Base-by-base conservation (phyloP, 2,329 filamentous ascomycete species). In the Dothistroma pini region DNA sequence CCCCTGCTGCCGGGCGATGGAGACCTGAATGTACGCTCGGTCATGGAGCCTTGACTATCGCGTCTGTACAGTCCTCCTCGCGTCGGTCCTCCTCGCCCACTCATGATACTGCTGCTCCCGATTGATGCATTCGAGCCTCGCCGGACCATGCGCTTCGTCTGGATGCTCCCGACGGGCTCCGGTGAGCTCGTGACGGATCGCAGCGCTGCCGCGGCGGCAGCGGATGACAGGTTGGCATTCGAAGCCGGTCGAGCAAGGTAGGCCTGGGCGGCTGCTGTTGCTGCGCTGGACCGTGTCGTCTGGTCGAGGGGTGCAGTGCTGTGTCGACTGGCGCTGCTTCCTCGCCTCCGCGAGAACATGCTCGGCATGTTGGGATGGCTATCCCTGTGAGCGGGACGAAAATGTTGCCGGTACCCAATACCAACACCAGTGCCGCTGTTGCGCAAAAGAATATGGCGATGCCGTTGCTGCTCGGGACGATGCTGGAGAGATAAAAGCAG, bases 191-290 rank as follows among this genome's bases (percentile, higher is more conserved):
- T 88, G 68, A 89, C 86, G 51, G 89, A 89, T 72, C 89, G 87
- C 61, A 97, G 83, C 52, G 93, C 93, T 31, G 92, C 87, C 16
- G 91, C 92, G 7, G 93, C 93, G 12, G 93, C 93, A 7, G 93
- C 90, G 38, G 89, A 88, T 47, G 93, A 96, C 49, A 96, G 82
- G 61, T 85, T 86, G 62, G 79, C 80, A 75, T 84, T 84, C 68
- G 87, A 84, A 69, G 83, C 76, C 75, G 85, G 83, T 71, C 83
- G 86, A 68, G 84, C 86, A 72, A 89, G 83, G 76, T 93, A 96
- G 61, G 92, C 93, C 74, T 90, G 89, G 63, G 86, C 86, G 41
- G 73, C 73, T 62, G 93, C 92, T 59, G 91, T 91, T 52, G 89
- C 87, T 58, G 92, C 86, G 60, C 91, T 92, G 71, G 87, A 88